Percentiles rank a stretch among this genome's conserved stretches.
Conservation (phyloP, 768 basidiomycete genomes). For the Agrocybe chaxingu region DNA sequence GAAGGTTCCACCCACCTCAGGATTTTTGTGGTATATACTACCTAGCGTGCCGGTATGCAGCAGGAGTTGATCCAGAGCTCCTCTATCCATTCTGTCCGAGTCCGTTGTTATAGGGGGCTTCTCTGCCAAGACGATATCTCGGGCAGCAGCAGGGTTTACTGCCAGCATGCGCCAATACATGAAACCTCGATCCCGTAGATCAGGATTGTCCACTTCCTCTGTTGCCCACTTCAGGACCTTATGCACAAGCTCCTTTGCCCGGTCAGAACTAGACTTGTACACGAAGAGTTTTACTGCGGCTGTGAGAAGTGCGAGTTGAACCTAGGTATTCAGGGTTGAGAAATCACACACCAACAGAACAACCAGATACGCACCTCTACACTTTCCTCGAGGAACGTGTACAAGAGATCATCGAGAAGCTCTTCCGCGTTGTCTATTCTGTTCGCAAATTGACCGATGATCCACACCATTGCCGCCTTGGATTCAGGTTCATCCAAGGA, state of each 20-base stretch:
- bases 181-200: conserved; percentile 94
- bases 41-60: conserved; percentile 92
- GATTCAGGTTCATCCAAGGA: conserved; percentile 93
- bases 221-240: conserved; percentile 97
- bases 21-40: conserved; percentile 98
- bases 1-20: conserved; percentile 55
- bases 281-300: conserved; percentile 96
- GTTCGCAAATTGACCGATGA: conserved; percentile 94
- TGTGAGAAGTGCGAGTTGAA: conserved; percentile 92
- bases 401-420: conserved; percentile 86
- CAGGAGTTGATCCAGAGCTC: conserved; percentile 90
- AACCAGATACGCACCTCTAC: conserved; percentile 61
- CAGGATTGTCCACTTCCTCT: conserved; percentile 97
- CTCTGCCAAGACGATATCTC: conserved; percentile 87
- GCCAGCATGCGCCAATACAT: conserved; percentile 99
- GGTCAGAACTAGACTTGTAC: conserved; percentile 79
- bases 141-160: conserved; percentile 84
- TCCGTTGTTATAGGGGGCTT: conserved; percentile 98
- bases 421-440: conserved; percentile 96
- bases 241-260: conserved; percentile 85
- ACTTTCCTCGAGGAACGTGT: conserved; percentile 90
- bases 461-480: conserved; percentile 98
- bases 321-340: conserved; percentile 44
- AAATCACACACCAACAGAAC: neutral
- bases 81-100: conserved; percentile 95